Percentiles rank a stretch among this genome's conserved stretches.
These are phyloP conservation scores for Cichorium intybus DNA, from an alignment of 140 eudicot genomes.

Conservation along the genomic window DNA sequence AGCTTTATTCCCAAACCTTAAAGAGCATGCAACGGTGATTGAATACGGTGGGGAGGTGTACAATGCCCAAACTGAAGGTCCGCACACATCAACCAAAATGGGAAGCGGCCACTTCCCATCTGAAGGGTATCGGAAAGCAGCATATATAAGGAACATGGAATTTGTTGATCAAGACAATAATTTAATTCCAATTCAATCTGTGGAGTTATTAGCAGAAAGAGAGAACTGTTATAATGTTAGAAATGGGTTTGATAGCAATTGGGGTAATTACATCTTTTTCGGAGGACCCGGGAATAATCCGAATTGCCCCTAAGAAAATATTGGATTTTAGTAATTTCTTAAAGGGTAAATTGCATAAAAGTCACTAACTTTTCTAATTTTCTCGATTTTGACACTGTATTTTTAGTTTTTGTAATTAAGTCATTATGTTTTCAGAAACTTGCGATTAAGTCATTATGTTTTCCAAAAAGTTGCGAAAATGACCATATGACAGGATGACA, in stretches of 20 bases:
- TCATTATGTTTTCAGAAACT: no score
- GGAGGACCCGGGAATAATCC: conserved; percentile 58
- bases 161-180: conserved; percentile 36
- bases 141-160: conserved; percentile 43
- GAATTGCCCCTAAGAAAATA: conserved; percentile 38
- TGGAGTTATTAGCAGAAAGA: conserved; percentile 35
- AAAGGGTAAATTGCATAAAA: no score
- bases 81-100: conserved; percentile 55
- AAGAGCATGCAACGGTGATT: conserved; percentile 41
- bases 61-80: conserved; percentile 19
- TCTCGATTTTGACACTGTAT: no score
- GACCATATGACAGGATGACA: no score
- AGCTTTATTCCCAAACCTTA: conserved; percentile 36
- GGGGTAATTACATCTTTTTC: conserved; percentile 53
- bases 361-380: no score
- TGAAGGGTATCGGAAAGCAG: conserved; percentile 57
- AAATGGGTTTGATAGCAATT: conserved; percentile 27
- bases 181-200: conserved; percentile 23
- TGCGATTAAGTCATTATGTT: no score
- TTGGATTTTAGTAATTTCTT: neutral
- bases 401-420: no score
- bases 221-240: conserved; percentile 47
- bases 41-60: conserved; percentile 57
- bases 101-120: conserved; percentile 62
- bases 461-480: no score